These are phyloP conservation scores for Leccinum fibrillosum DNA, from an alignment of 768 basidiomycete genomes.

Conservation along the genomic window DNA sequence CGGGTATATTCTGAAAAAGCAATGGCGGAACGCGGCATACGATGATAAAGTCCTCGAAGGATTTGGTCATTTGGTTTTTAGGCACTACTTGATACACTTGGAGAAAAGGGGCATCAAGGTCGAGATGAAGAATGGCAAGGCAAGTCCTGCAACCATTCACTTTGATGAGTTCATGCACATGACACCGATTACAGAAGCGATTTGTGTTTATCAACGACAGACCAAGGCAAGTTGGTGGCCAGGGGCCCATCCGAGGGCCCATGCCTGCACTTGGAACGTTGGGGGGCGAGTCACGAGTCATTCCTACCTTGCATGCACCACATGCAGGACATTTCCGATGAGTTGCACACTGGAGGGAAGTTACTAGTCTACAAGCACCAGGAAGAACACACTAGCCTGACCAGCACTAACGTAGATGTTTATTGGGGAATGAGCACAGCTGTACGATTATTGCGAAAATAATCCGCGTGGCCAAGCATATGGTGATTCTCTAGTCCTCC, in stretches of 20 bases:
- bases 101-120: conserved; percentile 16
- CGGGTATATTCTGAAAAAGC: conserved; percentile 26
- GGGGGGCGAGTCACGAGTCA: conserved; percentile 23
- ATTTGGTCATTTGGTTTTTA: conserved; percentile 25
- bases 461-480: not conserved
- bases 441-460: not conserved
- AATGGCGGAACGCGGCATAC: conserved; percentile 38
- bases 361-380: not conserved
- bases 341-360: not conserved
- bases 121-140: conserved; percentile 18
- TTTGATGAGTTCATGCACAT: not conserved
- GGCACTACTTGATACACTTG: conserved; percentile 26
- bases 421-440: not conserved
- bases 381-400: not conserved
- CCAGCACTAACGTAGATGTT: not conserved
- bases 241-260: conserved; percentile 15
- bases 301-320: conserved; percentile 22
- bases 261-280: conserved; percentile 23
- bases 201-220: conserved; percentile 7
- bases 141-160: not conserved
- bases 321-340: conserved; percentile 3
- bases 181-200: conserved; percentile 9
- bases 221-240: not conserved
- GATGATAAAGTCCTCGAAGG: conserved; percentile 20
- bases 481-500: not conserved